These are phyloP conservation scores for Scedosporium boydii DNA, from an alignment of 2,329 filamentous ascomycete species.

Conservation along the genomic window DNA sequence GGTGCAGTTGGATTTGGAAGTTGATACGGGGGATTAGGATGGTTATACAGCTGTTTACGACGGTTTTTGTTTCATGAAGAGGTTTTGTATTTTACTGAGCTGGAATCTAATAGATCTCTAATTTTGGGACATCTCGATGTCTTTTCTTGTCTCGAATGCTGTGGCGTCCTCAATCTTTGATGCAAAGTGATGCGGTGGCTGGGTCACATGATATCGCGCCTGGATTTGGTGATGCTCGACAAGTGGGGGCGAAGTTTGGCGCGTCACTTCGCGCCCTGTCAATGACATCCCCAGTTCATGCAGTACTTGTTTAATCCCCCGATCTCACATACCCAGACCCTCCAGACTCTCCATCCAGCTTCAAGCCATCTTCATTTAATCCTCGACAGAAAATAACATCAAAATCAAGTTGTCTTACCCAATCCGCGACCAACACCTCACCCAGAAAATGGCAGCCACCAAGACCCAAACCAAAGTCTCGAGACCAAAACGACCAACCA, in stretches of 20 bases:
- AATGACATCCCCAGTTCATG: not conserved
- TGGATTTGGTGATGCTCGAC: not conserved
- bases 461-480: constrained; percentile 6
- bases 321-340: too few species aligned
- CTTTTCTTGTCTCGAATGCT: not conserved
- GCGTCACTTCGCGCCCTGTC: constrained; percentile 1
- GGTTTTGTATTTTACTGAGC: not conserved
- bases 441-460: constrained; percentile 1
- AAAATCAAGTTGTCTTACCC: not conserved
- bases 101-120: too few species aligned
- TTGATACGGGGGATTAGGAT: constrained; percentile 49
- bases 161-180: too few species aligned
- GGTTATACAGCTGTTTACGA: not conserved
- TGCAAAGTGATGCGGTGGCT: not conserved
- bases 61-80: not conserved
- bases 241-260: not conserved
- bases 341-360: too few species aligned
- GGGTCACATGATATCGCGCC: constrained; percentile 4
- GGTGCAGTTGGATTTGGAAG: constrained; percentile 57
- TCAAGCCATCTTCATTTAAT: too few species aligned
- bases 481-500: not conserved
- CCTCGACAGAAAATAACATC: not conserved
- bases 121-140: not conserved
- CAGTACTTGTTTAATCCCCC: not conserved
- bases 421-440: too few species aligned